Evolutionary conservation across 2,329 filamentous ascomycete genomes (phyloP), one percentile per base, ranked within the genome.

Genomic region (Pseudogymnoascus sp.): DNA sequence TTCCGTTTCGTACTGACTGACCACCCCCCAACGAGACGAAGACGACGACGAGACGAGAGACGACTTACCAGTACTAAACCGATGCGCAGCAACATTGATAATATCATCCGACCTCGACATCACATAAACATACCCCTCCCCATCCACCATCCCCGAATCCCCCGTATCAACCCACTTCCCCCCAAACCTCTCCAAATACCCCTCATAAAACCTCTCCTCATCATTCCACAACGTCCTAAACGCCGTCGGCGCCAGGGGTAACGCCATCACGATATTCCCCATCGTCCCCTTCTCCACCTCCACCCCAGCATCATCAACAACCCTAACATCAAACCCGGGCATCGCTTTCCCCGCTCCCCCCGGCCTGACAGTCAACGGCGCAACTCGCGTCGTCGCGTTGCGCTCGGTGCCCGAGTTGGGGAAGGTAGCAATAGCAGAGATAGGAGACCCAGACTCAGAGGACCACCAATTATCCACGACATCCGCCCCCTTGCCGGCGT

Each of bases 51-150:
- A 7, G 23, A 45, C 16, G 51, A 61, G 11, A 12, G 31, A 10
- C 45, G 2, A 74, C 81, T 70, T 79, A 89, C 89, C 91, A 10
- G 92, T 96, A 67, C 89, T 93, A 66, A 97, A 87, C 12, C 93
- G 85, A 77, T 97, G 93, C 4, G 93, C 92, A 42, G 92, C 93
- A n/a, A 96, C 93, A 72, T 97, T 97, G 72, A 97, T 92, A 65
- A 97, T 88, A 74, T 97, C 93, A 77, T 97, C 93, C 34, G 76
- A 75, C 42, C 85, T 77, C 42, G 82, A 82, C 84, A 87, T 86
- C 68, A 87, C 83, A 67, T 83, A 81, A 42, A 87, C 80, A 69
- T 86, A 86, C 4, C 84, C 84, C 42, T 93, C 87, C 12, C 82
- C 74, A 72, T 97, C 93, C 64, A 97, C 86, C 79, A 92, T 86